Conservation (phyloP, 257 asterid genomes). For the Galeopsis tetrahit region DNA sequence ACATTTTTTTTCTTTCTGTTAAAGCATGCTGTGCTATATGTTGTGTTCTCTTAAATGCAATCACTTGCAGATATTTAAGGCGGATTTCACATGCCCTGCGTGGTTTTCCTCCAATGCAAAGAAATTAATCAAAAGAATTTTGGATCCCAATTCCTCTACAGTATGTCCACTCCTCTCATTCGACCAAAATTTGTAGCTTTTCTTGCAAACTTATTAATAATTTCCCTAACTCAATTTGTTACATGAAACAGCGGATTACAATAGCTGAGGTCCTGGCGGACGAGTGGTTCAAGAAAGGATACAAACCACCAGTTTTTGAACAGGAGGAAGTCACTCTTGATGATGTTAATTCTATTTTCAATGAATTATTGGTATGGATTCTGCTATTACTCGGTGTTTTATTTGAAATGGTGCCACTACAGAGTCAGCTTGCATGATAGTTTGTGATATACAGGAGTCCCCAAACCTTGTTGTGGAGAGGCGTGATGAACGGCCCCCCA, state of each 20-base stretch:
- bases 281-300: conserved; percentile 98
- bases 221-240: conserved; percentile 12
- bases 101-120: conserved; percentile 90
- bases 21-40: neutral
- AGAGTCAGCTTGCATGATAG: neutral
- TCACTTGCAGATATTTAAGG: conserved; percentile 79
- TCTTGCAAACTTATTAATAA: neutral
- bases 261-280: conserved; percentile 70
- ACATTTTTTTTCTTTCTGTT: too few species aligned
- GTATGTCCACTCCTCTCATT: conserved; percentile 47
- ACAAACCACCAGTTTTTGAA: conserved; percentile 71
- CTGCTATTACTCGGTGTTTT: neutral
- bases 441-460: conserved; percentile 51
- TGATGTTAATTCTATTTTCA: conserved; percentile 78
- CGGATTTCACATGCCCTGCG: conserved; percentile 83
- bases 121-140: conserved; percentile 83
- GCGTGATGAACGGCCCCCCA: conserved; percentile 60
- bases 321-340: conserved; percentile 86
- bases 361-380: conserved; percentile 61
- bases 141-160: conserved; percentile 91
- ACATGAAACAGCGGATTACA: conserved; percentile 74
- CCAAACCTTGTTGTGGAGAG: conserved; percentile 87
- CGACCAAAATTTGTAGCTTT: neutral
- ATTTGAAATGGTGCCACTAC: neutral
- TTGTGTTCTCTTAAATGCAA: conserved; percentile 1